phyloP scores from a whole-genome alignment of 371 early-diverging fungal genomes.

The Mortierella sp. region DNA sequence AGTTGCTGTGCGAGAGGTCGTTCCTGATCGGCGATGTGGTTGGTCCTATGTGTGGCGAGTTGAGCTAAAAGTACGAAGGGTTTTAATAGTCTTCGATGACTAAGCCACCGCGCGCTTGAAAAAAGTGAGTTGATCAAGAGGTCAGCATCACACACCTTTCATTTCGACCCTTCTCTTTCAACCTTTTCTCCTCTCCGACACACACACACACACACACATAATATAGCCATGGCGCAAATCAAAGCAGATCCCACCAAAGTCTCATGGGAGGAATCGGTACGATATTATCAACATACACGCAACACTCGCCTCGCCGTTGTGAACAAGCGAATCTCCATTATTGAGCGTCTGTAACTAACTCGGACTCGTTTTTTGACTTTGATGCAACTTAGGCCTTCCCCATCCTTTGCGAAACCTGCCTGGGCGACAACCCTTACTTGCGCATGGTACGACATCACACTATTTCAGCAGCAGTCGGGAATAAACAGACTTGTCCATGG shows the following conservation, averaged over 20 bases:
- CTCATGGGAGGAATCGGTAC: constrained; percentile 80
- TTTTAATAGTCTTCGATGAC: background rate
- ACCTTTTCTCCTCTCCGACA: background rate
- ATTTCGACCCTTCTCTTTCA: background rate
- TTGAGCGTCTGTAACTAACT: background rate
- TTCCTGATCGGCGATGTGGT: background rate
- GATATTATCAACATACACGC: background rate
- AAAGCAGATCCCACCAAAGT: constrained; percentile 81
- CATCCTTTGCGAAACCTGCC: constrained; percentile 95
- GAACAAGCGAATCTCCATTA: background rate
- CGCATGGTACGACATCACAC: constrained; percentile 82
- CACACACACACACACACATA: background rate
- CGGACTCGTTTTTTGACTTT: constrained; percentile 3
- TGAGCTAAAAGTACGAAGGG: background rate
- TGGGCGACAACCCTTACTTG: constrained; percentile 97
- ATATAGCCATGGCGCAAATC: constrained; percentile 63
- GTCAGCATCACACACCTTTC: background rate
- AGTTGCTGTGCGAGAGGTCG: background rate
- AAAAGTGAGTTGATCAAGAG: background rate
- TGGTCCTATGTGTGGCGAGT: background rate
- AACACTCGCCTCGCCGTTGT: background rate
- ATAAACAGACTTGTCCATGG: background rate
- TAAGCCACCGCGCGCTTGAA: background rate
- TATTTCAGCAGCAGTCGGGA: background rate
- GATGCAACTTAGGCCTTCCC: constrained; percentile 77